Base-by-base conservation (phyloP, 306 rosid genomes). In the Rosa lucieae region DNA sequence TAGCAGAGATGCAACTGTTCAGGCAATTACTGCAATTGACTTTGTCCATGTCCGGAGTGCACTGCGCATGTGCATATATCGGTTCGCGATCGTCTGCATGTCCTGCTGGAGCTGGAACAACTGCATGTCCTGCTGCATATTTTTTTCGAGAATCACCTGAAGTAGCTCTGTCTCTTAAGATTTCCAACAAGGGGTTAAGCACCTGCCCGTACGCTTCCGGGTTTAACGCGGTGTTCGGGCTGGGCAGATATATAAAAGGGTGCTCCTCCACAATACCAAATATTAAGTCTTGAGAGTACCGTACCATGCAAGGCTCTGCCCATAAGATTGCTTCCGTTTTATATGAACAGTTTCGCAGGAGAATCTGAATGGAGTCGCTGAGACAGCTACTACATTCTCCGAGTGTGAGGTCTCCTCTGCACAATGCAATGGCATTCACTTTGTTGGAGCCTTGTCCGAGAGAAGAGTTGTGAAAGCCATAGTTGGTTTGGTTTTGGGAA, bases 321-420 rank as follows among this genome's bases (percentile, higher is more conserved):
- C 74, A 77, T 10, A 53, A 3, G 44, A 55, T 51, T 17, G 75
- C 80, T 9, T 67, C 75, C 12, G 17, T 68, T 3, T 67, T 43
- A 8, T 1, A 67, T 1, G 58, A 21, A 43, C 76, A 56, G 3
- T 35, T 23, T 6, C 10, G 20, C 29, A 73, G 13, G 26, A 79
- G 66, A 37, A 21, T 44, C 2, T 79, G 13, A 37, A 43, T 47
- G 0, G 82, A 32, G 1, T 1, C 0, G 5, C 21, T 48, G 29
- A 79, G 13, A 44, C 78, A 39, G 0, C n/a, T 11, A 1, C 4
- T 72, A 26, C 82, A 79, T 1, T 2, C 1, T 0, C 49, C 37
- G 9, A 0, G 73, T 26, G 29, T 0, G 0, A 26, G 29, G 17
- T 79, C 78, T 63, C 82, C 82, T 79, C 78, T 62, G 48, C 82